Evolutionary conservation across 2,329 filamentous ascomycete species (phyloP), one percentile per base, ranked within the genome.

Genomic region (Moelleriella libera): DNA sequence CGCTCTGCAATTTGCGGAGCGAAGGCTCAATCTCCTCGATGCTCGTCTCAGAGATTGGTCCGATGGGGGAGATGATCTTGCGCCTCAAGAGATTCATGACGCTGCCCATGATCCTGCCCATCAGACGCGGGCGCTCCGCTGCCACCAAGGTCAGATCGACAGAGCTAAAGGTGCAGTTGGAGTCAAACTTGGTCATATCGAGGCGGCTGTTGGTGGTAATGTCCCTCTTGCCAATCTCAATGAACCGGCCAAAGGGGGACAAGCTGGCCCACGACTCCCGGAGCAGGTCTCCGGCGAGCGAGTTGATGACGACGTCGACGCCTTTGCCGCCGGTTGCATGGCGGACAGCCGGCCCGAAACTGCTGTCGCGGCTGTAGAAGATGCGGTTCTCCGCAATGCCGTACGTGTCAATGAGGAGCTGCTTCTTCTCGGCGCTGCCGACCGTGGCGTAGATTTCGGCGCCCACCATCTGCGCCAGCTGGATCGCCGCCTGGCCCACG

Each of bases 291-390:
- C 69, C 70, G 2, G 63, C 54, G 0, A 72, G 58, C 0, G 66
- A 70, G 54, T 71, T 66, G 55, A 89, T 81, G 21, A 83, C 82
- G 1, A 80, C 78, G 61, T 89, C 84, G 1, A 82, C 82, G 10
- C 85, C 85, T 4, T 56, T 61, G 9, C 73, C 75, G 1, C 51
- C 49, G 1, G 65, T 68, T 1, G 54, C 53, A 21, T 55, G 49
- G 11, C 53, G 45, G 6, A 55, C 39, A 6, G 54, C 54, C 2
- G 53, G 49, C 0, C 53, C 54, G 28, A 63, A 62, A 8, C 50
- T 51, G 10, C 50, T 44, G 29, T 57, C 53, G 40, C 56, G 49
- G 28, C 52, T 57, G 45, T 55, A 57, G 47, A 62, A 61, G 37
- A 61, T 58, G 39, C 50, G 57, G 37, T 60, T 57, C 4, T 60